Base-by-base conservation (phyloP, 2,329 filamentous ascomycete genomes). In the Beauveria australis region DNA sequence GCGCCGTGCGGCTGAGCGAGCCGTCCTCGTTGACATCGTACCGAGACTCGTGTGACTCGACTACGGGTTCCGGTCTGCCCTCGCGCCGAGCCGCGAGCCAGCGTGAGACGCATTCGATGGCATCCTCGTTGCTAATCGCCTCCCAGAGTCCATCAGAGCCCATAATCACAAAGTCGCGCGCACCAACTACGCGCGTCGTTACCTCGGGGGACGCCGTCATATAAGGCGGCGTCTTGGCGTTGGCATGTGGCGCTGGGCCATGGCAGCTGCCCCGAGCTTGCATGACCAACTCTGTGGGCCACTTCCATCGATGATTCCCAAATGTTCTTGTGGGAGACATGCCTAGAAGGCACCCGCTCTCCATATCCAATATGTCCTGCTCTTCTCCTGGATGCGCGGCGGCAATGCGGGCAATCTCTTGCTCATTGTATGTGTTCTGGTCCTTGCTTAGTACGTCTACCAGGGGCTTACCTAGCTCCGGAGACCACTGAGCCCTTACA, bases 1-100 rank as follows among this genome's bases (percentile, higher is more conserved):
- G 67, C 7, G 70, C 67, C 59, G 66, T 67, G 49, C 63, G 67
- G 26, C 44, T 57, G 46, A 68, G 56, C n/a, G 60, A 72, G 4
- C 64, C 66, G 3, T 69, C 63, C 8, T 64, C 63, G 18, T 66
- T 62, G 19, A 62, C 30, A 33, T 59, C 33, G 18, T 52, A 59
- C 47, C 19, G 14, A 6, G 56, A 55, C 52, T 61, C 51, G 18
- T 12, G 9, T 44, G 43, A 55, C 43, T 54, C 59, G 3, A 9
- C 22, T 16, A 41, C 48, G 5, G 5, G 1, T 28, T 48, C 58
- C 51, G 49, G 48, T 12, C 22, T 47, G 40, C 46, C 55, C 10
- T 26, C 47, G 22, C 46, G 49, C 16, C 44, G 55, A 14, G 64
- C 62, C 9, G 46, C 56, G 6, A 64, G 46, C 64, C 64, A 64